phyloP scores from a whole-genome alignment of 192 early-diverging fungal genomes.

The Haplosporangium gracile region DNA sequence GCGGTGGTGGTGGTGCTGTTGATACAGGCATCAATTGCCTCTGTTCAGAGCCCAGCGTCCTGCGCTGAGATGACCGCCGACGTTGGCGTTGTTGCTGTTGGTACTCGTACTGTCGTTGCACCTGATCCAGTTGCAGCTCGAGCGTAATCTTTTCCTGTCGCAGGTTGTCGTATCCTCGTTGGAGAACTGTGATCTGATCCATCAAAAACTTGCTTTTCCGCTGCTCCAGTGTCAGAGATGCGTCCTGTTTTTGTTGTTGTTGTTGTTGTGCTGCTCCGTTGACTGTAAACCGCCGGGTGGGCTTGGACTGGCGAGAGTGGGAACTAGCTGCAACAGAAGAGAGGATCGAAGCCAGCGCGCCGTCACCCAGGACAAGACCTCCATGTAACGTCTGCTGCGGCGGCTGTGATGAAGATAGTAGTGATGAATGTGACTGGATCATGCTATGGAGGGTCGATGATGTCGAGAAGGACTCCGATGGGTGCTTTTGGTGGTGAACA shows the following conservation, averaged over 20 bases:
- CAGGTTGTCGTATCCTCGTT: slow-evolving; percentile 38
- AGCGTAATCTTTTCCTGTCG: slow-evolving; percentile 45
- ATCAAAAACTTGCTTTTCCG: slow-evolving; percentile 33
- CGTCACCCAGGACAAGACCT: slow-evolving; percentile 19
- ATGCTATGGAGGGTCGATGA: background rate
- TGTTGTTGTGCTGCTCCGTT: slow-evolving; percentile 14
- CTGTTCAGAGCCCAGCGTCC: slow-evolving; percentile 10
- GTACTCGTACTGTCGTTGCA: slow-evolving; percentile 34
- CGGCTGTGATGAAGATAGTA: background rate
- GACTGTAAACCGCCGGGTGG: slow-evolving; percentile 38
- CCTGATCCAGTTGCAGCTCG: slow-evolving; percentile 37
- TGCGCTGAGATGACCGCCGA: slow-evolving; percentile 15
- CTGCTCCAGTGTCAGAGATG: slow-evolving; percentile 26
- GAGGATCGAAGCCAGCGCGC: slow-evolving; percentile 22
- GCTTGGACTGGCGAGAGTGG: slow-evolving; percentile 22
- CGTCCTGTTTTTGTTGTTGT: slow-evolving; percentile 5
- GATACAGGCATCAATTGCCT: background rate
- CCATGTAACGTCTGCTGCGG: slow-evolving; percentile 3
- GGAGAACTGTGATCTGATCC: slow-evolving; percentile 48
- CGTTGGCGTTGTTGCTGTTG: slow-evolving; percentile 38
- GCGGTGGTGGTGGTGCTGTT: background rate
- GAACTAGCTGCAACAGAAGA: slow-evolving; percentile 35
- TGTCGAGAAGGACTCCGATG: background rate
- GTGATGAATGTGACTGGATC: background rate
- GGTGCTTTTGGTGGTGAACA: background rate